Evolutionary conservation across 2,329 filamentous ascomycete genomes (phyloP), one percentile per base, ranked within the genome.

Genomic region (Fusarium nisikadoi): DNA sequence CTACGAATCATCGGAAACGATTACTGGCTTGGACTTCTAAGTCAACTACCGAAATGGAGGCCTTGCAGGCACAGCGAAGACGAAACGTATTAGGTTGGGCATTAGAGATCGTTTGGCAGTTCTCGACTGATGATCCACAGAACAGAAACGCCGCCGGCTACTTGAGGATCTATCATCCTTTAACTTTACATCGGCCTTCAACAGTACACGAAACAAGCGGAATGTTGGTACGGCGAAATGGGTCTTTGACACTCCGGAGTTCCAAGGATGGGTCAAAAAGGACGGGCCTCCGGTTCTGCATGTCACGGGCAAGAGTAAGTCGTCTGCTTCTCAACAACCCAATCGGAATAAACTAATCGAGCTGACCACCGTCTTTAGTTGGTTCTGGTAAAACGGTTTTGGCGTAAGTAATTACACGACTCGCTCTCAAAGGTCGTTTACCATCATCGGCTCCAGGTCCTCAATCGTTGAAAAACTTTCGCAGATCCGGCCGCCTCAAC

Each of bases 371-470:
- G 0, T 10, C 2, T 16, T 0, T 8, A 74, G 72, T 73, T 45
- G 72, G 70, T 2, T 74, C 72, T 38, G 72, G 72, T 6, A 74
- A 74, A 36, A 66, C 70, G 3, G 53, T 74, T 6, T 16, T 73
- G 6, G 25, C 52, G 70, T 71, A 10, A 11, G 70, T 47, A 5
- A 13, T 29, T 2, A 10, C 1, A 1, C 20, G 35, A 5, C 10
- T 13, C 9, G 14, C 12, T 3, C 8, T 9, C 14, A 23, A 9
- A 38, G 17, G 17, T 10, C 35, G 19, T 3, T 38, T 5, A 46
- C 19, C 8, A 6, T 5, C 1, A 23, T 11, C 2, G 3, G 6
- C 8, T 0, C 2, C 0, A 62, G 58, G 7, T 57, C 59, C 6
- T 62, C 59, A 3, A 39, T 57, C 4, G 39, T 58, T 1, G 52